A percentile compares a stretch with the other conserved stretches of the same genome.
Evolutionary conservation across 2,329 filamentous ascomycete species (phyloP).

Genomic region (Aspergillus luchuensis): DNA sequence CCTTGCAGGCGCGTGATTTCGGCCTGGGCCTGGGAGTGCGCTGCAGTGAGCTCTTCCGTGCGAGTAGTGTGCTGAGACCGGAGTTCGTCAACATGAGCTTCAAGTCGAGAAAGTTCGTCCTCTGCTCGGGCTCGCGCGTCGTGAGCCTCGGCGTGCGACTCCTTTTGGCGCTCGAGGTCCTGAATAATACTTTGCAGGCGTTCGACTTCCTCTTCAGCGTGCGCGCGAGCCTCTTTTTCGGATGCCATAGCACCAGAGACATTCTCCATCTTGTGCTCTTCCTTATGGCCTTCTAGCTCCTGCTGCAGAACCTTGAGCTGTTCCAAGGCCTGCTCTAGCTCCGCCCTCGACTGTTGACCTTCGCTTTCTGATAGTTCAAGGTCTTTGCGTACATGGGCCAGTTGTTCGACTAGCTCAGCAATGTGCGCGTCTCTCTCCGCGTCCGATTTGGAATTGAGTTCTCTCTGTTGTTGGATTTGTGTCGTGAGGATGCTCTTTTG

Average conservation of each 20-base stretch:
- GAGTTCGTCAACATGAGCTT: constrained; percentile 14
- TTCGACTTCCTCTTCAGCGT: constrained; percentile 35
- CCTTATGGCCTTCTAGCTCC: constrained; percentile 37
- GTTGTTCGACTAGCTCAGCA: constrained; percentile 47
- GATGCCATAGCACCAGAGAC: constrained; percentile 31
- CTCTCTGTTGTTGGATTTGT: constrained; percentile 93
- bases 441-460: constrained; percentile 86
- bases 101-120: constrained; percentile 15
- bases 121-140: constrained; percentile 28
- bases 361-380: constrained; percentile 57
- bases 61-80: constrained; percentile 11
- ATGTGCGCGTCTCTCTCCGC: constrained; percentile 55
- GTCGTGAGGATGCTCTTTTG: constrained; percentile 87
- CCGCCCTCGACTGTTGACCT: constrained; percentile 40
- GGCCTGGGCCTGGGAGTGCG: constrained; percentile 14
- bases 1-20: constrained; percentile 23
- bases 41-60: constrained; percentile 7
- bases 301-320: constrained; percentile 47
- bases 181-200: constrained; percentile 57
- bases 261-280: constrained; percentile 32
- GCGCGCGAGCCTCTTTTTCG: constrained; percentile 32
- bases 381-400: constrained; percentile 65
- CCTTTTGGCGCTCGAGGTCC: constrained; percentile 38
- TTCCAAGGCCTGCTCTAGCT: constrained; percentile 45
- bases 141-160: constrained; percentile 26